Percentiles rank a stretch among this genome's conserved stretches.
These are phyloP conservation scores for Globisporangium takayamanum DNA, from an alignment of 352 stramenopile genomes.

Conservation along the genomic window DNA sequence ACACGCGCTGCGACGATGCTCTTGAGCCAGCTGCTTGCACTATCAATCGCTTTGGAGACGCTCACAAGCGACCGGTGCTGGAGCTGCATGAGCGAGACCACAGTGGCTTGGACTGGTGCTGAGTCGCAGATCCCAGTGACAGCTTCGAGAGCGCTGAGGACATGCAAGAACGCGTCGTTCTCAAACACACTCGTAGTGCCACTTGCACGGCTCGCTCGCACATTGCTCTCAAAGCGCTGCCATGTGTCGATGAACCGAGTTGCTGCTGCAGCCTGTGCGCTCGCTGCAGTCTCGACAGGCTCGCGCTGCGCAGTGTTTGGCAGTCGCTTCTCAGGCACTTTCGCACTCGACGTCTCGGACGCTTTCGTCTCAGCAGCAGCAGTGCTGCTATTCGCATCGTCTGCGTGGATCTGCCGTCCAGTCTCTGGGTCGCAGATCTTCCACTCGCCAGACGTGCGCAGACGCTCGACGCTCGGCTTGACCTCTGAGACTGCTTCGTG, in stretches of 20 bases:
- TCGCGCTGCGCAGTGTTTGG: not conserved
- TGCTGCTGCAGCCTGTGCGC: not conserved
- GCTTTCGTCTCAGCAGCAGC: not conserved
- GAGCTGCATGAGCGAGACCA: conserved; percentile 6
- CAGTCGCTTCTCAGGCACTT: conserved; percentile 2
- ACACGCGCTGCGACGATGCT: conserved; percentile 6
- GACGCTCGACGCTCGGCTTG: conserved; percentile 58
- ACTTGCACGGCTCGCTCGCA: not conserved
- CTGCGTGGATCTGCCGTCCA: conserved; percentile 22
- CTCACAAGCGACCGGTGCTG: conserved; percentile 11
- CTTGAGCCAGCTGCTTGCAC: not conserved
- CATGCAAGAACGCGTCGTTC: conserved; percentile 1
- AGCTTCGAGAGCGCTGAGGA: not conserved
- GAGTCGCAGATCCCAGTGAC: not conserved
- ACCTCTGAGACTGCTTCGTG: conserved; percentile 28
- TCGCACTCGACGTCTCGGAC: not conserved
- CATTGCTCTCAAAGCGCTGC: not conserved
- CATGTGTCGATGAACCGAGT: conserved; percentile 6
- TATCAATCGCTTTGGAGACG: conserved; percentile 10
- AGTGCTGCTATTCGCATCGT: not conserved
- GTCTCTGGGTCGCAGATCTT: conserved; percentile 82
- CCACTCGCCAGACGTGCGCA: conserved; percentile 77
- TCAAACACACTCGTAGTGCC: conserved; percentile 2
- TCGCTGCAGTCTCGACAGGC: not conserved
- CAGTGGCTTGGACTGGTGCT: not conserved